Base-by-base conservation (phyloP, 2,329 filamentous ascomycete genomes). In the Tolypocladium capitatum region DNA sequence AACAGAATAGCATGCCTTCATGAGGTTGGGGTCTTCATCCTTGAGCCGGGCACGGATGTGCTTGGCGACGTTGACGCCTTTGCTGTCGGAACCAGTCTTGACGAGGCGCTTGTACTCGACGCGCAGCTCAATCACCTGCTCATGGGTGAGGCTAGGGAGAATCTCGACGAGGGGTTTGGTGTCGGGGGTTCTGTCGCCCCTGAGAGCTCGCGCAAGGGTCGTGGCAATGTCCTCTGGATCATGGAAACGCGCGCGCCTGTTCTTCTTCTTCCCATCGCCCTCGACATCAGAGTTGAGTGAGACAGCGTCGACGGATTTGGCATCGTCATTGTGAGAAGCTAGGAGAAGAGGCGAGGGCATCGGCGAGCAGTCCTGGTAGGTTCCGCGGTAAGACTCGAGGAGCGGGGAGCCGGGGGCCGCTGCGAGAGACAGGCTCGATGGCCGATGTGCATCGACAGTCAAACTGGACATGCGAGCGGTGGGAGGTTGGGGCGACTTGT, bases 351-450 rank as follows among this genome's bases (percentile, higher is more conserved):
- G 87, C 0, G 89, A 89, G 0, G 90, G 90, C 87, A 96, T 95
- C 0, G 91, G 90, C 0, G 90, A 95, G 57, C 94, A 86, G 49
- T 86, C 87, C 65, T 97, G 91, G 58, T 94, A 97, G 0, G 90
- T 95, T 35, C 91, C 91, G 52, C 83, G 84, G 66, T 97, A 97
- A 1, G 92, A 83, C 66, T 97, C 91, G 2, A 95, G 78, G 45
- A 97, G 72, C 1, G 91, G 92, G 52, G 88, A 95, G 1, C 80
- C 80, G 0, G 89, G 87, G 2, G 87, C 75, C 21, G 70, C 68
- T 2, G 75, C 68, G 2, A 80, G 62, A 13, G 76, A 72, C 45
- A 70, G 52, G 45, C 56, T 61, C 20, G 62, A 62, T 3, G 60
- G 45, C n/a, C 68, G 66, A 6, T 68, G 67, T 2, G 69, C 71